These are phyloP conservation scores for Arachnopeziza araneosa DNA, from an alignment of 2,329 filamentous ascomycete species.

Conservation along the genomic window DNA sequence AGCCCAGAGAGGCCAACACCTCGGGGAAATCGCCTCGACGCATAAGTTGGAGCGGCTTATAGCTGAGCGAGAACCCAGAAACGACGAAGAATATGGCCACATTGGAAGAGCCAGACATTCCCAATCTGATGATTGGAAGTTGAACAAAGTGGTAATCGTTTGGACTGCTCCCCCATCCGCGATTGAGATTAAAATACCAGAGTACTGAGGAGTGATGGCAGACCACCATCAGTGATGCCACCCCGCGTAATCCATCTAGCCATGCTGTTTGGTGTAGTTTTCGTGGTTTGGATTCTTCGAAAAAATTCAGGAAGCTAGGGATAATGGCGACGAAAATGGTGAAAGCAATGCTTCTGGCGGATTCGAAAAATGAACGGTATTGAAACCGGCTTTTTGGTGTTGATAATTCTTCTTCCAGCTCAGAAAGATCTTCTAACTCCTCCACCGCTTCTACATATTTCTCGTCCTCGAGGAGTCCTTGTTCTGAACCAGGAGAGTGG, in stretches of 20 bases:
- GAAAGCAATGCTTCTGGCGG: not conserved
- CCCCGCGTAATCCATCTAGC: slow-evolving; percentile 41
- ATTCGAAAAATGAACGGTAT: not conserved
- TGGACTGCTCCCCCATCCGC: slow-evolving; percentile 7
- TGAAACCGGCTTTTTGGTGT: not conserved
- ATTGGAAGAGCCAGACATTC: slow-evolving; percentile 39
- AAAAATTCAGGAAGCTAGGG: slow-evolving; percentile 4
- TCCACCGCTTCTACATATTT: not conserved
- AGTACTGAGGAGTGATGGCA: slow-evolving; percentile 8
- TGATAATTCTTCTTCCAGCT: not conserved
- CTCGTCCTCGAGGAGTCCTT: not conserved
- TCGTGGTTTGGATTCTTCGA: not conserved
- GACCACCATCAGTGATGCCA: slow-evolving; percentile 31
- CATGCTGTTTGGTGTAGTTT: slow-evolving; percentile 35
- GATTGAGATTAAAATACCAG: slow-evolving; percentile 4
- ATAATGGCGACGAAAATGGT: not conserved
- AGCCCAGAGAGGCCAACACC: slow-evolving; percentile 35
- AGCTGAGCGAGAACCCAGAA: slow-evolving; percentile 41
- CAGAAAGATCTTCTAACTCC: not conserved
- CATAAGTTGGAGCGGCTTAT: slow-evolving; percentile 35
- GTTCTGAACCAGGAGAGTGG: not conserved
- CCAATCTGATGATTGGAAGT: slow-evolving; percentile 36
- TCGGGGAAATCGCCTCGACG: slow-evolving; percentile 31
- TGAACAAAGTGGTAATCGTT: slow-evolving; percentile 8
- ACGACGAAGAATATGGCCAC: slow-evolving; percentile 45